Evolutionary conservation across 2,329 filamentous ascomycete species (phyloP).

Genomic region (Paradendryphiella salina): DNA sequence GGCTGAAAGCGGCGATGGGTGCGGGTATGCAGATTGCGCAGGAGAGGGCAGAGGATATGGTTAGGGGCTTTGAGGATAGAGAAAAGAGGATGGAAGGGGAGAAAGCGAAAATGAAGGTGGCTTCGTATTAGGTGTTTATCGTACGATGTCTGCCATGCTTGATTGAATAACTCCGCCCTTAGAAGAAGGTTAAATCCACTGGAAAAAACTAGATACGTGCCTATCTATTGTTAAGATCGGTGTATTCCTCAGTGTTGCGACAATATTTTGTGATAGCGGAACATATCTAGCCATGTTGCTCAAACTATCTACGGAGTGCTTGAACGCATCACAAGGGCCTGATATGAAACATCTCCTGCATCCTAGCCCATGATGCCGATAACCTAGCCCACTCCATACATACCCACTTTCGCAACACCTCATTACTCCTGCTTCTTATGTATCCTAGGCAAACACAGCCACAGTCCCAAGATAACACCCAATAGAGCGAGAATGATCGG

Average conservation of each 20-base stretch:
- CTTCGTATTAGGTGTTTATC: background rate
- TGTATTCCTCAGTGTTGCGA: too few relatives aligned
- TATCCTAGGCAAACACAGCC: constrained; percentile 55
- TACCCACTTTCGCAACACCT: background rate
- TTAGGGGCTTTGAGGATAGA: background rate
- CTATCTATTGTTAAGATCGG: too few relatives aligned
- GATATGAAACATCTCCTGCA: background rate
- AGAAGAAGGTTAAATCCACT: too few relatives aligned
- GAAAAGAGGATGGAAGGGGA: background rate
- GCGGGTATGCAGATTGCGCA: constrained; percentile 29
- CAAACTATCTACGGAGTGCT: too few relatives aligned
- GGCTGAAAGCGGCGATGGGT: constrained; percentile 34
- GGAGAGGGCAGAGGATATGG: constrained; percentile 21
- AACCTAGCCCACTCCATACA: background rate
- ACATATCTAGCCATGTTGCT: too few relatives aligned
- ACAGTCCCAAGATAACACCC: constrained; percentile 55
- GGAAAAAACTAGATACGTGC: too few relatives aligned
- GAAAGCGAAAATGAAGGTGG: constrained; percentile 4
- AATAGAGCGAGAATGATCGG: constrained; percentile 62
- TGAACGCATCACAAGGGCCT: too few relatives aligned
- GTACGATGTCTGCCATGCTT: too few relatives aligned
- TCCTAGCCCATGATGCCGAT: too few relatives aligned
- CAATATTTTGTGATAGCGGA: too few relatives aligned
- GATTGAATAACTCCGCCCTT: too few relatives aligned
- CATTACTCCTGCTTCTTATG: constrained; percentile 47